These are phyloP conservation scores for Didymella segeticola DNA, from an alignment of 2,329 filamentous ascomycete genomes.

Conservation along the genomic window DNA sequence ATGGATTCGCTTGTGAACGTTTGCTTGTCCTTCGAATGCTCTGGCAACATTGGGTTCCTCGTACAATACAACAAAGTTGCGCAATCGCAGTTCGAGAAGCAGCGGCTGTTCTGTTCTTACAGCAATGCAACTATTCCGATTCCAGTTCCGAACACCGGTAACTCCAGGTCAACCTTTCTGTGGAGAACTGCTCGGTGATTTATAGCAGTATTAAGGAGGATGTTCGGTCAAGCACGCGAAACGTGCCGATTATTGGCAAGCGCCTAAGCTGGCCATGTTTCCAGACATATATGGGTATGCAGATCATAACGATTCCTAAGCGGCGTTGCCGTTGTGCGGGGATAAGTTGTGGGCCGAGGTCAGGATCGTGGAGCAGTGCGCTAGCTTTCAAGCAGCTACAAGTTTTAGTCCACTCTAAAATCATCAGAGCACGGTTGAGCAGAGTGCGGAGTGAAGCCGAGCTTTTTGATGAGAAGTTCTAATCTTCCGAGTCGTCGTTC, in stretches of 20 bases:
- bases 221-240: not conserved
- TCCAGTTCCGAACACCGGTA: slow-evolving; percentile 5
- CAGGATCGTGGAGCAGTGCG: slow-evolving; percentile 14
- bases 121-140: not conserved
- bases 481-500: too few relatives aligned
- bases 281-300: not conserved
- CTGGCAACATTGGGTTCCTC: slow-evolving; percentile 19
- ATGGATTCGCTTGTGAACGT: slow-evolving; percentile 14
- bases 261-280: not conserved
- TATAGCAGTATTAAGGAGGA: not conserved
- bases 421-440: too few relatives aligned
- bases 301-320: slow-evolving; percentile 36
- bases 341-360: slow-evolving; percentile 36
- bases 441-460: too few relatives aligned
- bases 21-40: slow-evolving; percentile 26
- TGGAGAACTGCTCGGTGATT: not conserved
- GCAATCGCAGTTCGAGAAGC: not conserved
- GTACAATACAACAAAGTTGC: not conserved
- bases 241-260: not conserved
- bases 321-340: slow-evolving; percentile 31
- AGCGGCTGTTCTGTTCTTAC: not conserved
- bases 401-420: too few relatives aligned
- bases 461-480: too few relatives aligned
- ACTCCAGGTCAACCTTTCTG: not conserved
- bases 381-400: slow-evolving; percentile 6